Base-by-base conservation (phyloP, 139 green algal species). In the Coelastrella sp. region DNA sequence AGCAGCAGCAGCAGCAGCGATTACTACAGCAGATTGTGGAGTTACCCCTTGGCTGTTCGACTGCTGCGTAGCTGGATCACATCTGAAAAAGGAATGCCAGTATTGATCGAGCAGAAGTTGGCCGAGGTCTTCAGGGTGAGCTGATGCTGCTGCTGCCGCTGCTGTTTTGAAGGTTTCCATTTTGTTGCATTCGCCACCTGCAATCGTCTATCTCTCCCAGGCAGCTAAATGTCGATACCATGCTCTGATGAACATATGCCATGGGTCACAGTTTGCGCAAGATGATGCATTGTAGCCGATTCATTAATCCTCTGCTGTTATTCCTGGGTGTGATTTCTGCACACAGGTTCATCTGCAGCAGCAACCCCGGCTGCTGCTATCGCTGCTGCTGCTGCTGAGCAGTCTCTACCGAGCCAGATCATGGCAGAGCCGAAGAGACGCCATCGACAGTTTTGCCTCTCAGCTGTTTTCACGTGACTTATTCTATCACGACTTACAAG, bases 1-100 rank as follows among this genome's bases (percentile, higher is more conserved):
- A 60, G 40, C 41, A 62, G n/a, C 69, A 78, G 69, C 45, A 80
- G 72, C 45, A 80, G 72, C 45, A 80, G 72, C 27, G 37, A 48
- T 17, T 40, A n/a, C 40, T 40, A 27, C 40, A 79, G 41, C 40
- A 38, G 69, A 7, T 9, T 79, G 41, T 9, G 60, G 41, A 48
- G 72, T 30, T 80, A 80, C 45, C 30, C 72, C 13, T 43, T 35
- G 23, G 48, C 72, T 15, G 0, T 67, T n/a, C 64, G 48, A 34
- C 30, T 80, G 72, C 72, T 80, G 27, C n/a, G 27, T 53, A 34
- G 27, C 30, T 80, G 72, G 27, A 30, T 80, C 27, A 23, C 34
- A 32, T 80, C 45, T 32, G 72, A 48, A 15, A 45, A 2, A 32
- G 72, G 6, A 23, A 27, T 80, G n/a, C 27, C 72, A 35, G 48